Evolutionary conservation across 2,329 filamentous ascomycete genomes (phyloP), one percentile per base, ranked within the genome.

Genomic region (Aspergillus quadrilineatus): DNA sequence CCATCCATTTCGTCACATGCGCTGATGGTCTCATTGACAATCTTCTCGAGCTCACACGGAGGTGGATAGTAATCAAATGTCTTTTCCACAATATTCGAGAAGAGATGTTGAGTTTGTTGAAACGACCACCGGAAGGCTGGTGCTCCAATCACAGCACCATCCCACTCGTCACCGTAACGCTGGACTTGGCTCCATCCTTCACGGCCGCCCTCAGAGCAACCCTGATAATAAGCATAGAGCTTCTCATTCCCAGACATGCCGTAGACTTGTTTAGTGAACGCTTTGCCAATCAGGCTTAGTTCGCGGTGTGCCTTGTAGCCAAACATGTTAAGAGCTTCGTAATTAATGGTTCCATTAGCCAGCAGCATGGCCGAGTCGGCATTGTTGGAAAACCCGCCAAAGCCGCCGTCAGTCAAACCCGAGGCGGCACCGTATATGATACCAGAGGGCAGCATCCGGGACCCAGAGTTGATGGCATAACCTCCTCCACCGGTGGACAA

Each of bases 1-100:
- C 83, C 82, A 50, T 85, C 83, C 4, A 85, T 70, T 6, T 75
- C 68, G 57, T 85, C 82, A 46, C 82, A 85, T 22, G 76, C 77
- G 1, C 71, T 69, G 49, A 85, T 82, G 2, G 82, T 85, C 44
- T 73, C 69, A 63, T 83, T 84, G n/a, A 80, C 74, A 39, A 69
- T 68, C 58, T 69, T 68, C 12, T 59, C 59, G 36, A 69, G n/a
- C 48, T 69, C 62, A 30, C 62, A 80, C 63, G 51, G 69, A 3
- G 75, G 71, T 2, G 78, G 76, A 55, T 70, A 75, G 60, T 80
- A 79, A 45, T 68, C 70, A 22, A 74, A 48, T 0, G 70, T 75
- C 29, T 75, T 54, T 63, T 79, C 75, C 1, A 78, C 70, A 0
- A 69, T 66, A 28, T 64, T 67, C 2, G 73, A 64, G 57, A 68